Conservation (phyloP, 2,329 filamentous ascomycete genomes). For the Aspergillus sojae region DNA sequence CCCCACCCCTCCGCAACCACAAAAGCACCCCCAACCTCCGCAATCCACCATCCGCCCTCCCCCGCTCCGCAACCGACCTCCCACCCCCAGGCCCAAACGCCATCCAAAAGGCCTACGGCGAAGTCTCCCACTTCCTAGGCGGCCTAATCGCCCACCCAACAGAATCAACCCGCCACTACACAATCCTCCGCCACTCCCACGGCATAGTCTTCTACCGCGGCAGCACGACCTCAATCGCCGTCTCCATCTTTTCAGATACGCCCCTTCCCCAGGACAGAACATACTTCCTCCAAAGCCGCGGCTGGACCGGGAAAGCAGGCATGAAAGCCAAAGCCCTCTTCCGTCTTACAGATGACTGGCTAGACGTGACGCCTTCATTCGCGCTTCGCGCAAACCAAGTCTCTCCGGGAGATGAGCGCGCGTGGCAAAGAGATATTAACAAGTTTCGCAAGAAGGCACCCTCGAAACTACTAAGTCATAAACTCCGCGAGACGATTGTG, state of each 20-base stretch:
- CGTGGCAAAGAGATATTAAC: slow-evolving; percentile 68
- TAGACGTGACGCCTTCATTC: slow-evolving; percentile 66
- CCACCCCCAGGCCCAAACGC: slow-evolving; percentile 5
- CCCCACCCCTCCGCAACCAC: neutral
- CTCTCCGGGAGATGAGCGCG: slow-evolving; percentile 61
- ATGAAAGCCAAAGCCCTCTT: slow-evolving; percentile 68
- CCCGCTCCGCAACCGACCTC: neutral
- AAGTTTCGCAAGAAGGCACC: slow-evolving; percentile 62
- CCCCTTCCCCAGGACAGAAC: slow-evolving; percentile 61
- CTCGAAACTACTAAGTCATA: slow-evolving; percentile 53
- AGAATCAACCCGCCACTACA: slow-evolving; percentile 67
- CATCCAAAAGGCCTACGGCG: slow-evolving; percentile 44
- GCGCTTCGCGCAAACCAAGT: slow-evolving; percentile 54
- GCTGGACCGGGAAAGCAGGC: slow-evolving; percentile 68
- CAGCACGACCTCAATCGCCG: slow-evolving; percentile 62
- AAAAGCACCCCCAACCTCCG: slow-evolving; percentile 1
- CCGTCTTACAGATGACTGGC: slow-evolving; percentile 62
- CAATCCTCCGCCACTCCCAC: slow-evolving; percentile 67
- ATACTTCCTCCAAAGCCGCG: slow-evolving; percentile 69
- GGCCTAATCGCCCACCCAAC: slow-evolving; percentile 65
- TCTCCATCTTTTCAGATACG: slow-evolving; percentile 65
- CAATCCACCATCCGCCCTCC: neutral
- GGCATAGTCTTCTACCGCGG: slow-evolving; percentile 69
- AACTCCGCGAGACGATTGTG: slow-evolving; percentile 64
- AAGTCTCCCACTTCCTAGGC: slow-evolving; percentile 67